Evolutionary conservation across 805 yeast genomes (phyloP), one percentile per base, ranked within the genome.

Genomic region (Teunomyces atbi): DNA sequence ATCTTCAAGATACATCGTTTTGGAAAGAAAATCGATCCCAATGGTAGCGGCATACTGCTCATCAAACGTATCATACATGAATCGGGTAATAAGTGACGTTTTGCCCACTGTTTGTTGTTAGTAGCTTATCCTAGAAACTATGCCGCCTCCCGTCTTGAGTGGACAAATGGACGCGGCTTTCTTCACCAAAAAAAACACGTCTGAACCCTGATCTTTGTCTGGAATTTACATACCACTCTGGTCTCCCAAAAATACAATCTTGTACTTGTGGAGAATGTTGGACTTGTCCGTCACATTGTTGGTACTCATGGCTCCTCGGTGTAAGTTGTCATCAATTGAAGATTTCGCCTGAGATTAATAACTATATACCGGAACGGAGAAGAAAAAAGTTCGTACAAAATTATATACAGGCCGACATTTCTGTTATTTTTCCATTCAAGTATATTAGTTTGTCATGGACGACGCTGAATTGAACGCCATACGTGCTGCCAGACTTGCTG

Each of bases 11-110:
- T 94, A 94, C 66, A 62, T 61, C n/a, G 59, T 60, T 61, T 88
- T 92, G 33, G 96, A 87, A 54, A 94, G 78, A 61, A 94, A 94
- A 64, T 94, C 98, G 51, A 94, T 94, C 20, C 99, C 99, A 45
- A 94, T 90, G 0, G 99, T 92, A 13, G 99, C 98, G 0, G 89
- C 89, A 63, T 94, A 94, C 62, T 91, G 96, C 32, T 94, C 92
- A 65, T 92, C 97, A 65, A 92, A 92, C 15, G 96, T 86, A 64
- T 94, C 98, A 64, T 92, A 92, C 98, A 92, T 92, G 71, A 94
- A 92, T 54, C 98, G 76, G n/a, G 98, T 91, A 55, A 92, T 89
- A 50, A 92, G 77, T 2, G 98, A 92, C 4, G 99, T 92, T 65
- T 92, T 92, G 35, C 99, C 99, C 34, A 92, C 98, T 66, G 44